These are phyloP conservation scores for Tanacetum coccineum DNA, from an alignment of 129 eudicot species.

Conservation along the genomic window DNA sequence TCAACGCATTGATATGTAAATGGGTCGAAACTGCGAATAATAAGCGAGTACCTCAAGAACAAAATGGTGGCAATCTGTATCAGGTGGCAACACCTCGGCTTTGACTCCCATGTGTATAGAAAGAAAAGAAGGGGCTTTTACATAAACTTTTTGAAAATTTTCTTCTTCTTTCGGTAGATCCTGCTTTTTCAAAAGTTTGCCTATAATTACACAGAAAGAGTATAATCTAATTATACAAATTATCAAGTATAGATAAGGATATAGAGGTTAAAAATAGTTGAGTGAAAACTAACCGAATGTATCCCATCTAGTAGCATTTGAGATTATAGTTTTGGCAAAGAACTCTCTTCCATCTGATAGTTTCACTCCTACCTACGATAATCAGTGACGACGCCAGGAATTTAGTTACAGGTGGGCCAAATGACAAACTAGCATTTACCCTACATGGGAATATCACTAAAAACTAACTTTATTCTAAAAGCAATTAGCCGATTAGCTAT, in stretches of 20 bases:
- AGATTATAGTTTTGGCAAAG: constrained; percentile 83
- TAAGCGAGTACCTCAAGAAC: constrained; percentile 71
- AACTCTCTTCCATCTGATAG: constrained; percentile 84
- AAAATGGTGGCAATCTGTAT: constrained; percentile 97
- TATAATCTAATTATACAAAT: constrained; percentile 1
- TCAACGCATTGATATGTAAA: not conserved
- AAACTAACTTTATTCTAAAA: too few relatives aligned
- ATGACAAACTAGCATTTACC: too few relatives aligned
- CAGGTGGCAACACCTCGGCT: constrained; percentile 84
- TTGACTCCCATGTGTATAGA: constrained; percentile 96
- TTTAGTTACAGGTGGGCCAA: too few relatives aligned
- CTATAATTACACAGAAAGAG: constrained; percentile 28
- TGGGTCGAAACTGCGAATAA: not conserved
- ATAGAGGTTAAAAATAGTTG: constrained; percentile 17
- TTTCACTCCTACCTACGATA: constrained; percentile 75
- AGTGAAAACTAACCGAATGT: constrained; percentile 70
- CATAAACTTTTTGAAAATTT: constrained; percentile 77
- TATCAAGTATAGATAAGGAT: not conserved
- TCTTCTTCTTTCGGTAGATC: constrained; percentile 91
- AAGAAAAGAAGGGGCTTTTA: constrained; percentile 96
- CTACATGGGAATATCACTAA: too few relatives aligned
- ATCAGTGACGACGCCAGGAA: not conserved
- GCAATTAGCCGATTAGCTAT: too few relatives aligned
- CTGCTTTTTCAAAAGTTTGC: constrained; percentile 80
- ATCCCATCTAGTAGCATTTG: constrained; percentile 99